Conservation (phyloP, 2,329 filamentous ascomycete genomes). For the Colletotrichum sp. region DNA sequence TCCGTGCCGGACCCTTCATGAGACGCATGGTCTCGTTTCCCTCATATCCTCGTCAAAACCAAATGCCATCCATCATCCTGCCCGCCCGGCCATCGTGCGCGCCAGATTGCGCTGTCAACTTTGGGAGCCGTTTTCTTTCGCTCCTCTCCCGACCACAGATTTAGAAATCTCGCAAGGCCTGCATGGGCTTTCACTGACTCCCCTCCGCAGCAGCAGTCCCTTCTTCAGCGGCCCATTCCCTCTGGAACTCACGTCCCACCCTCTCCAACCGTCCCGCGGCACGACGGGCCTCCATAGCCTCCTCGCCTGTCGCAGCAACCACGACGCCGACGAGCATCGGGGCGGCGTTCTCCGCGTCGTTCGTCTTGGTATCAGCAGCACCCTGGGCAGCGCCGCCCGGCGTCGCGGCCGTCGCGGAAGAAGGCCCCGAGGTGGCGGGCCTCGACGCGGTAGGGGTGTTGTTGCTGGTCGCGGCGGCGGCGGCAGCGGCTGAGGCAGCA, state of each 20-base stretch:
- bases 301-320: constrained; percentile 52
- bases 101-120: neutral
- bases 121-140: neutral
- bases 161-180: neutral
- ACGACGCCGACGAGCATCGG: constrained; percentile 62
- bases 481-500: neutral
- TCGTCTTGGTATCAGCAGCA: neutral
- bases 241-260: constrained; percentile 60
- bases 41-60: constrained; percentile 4
- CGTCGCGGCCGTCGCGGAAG: neutral
- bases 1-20: neutral
- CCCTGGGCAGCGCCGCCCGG: neutral
- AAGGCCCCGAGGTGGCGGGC: neutral
- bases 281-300: constrained; percentile 55
- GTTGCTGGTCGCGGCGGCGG: neutral
- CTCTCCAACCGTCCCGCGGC: constrained; percentile 59
- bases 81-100: neutral
- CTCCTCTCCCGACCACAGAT: neutral
- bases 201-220: neutral
- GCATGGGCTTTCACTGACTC: neutral
- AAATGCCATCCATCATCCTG: neutral
- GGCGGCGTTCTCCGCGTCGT: constrained; percentile 30
- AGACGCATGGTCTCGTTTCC: neutral
- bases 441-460: neutral
- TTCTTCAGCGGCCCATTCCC: constrained; percentile 50